Percentiles rank a stretch among this genome's conserved stretches.
Evolutionary conservation across 2,329 filamentous ascomycete genomes (phyloP).

Genomic region (Botrytis deweyae): DNA sequence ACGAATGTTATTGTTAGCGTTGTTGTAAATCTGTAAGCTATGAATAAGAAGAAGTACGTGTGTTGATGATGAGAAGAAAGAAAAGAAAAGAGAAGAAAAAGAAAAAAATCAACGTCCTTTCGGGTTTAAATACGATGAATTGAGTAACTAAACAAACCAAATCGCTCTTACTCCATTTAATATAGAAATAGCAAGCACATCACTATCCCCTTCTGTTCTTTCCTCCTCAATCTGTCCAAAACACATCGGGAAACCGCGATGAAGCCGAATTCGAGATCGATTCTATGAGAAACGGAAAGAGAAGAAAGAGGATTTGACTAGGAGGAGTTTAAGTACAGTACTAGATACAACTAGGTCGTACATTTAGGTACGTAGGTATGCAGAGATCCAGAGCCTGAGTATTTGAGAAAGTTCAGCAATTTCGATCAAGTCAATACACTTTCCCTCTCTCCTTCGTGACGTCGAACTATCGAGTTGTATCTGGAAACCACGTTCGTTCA

Average conservation of each 20-base stretch:
- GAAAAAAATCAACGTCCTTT: neutral
- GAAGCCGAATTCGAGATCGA: neutral
- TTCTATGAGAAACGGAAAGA: neutral
- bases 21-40: neutral
- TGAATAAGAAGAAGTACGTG: neutral
- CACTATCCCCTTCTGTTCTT: neutral
- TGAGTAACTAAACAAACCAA: neutral
- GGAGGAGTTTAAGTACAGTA: neutral
- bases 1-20: neutral
- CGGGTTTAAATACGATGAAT: neutral
- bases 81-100: too few relatives aligned
- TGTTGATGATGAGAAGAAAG: neutral
- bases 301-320: neutral
- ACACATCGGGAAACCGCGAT: neutral
- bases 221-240: neutral
- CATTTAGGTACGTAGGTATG: neutral
- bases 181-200: neutral
- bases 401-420: fast-evolving
- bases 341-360: neutral
- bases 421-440: neutral
- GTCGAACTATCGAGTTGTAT: neutral
- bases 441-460: neutral
- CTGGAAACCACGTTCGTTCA: neutral
- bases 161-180: neutral
- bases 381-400: neutral